Evolutionary conservation across 2,329 filamentous ascomycete genomes (phyloP).

Genomic region (Paecilomyces dactylethromorphus): DNA sequence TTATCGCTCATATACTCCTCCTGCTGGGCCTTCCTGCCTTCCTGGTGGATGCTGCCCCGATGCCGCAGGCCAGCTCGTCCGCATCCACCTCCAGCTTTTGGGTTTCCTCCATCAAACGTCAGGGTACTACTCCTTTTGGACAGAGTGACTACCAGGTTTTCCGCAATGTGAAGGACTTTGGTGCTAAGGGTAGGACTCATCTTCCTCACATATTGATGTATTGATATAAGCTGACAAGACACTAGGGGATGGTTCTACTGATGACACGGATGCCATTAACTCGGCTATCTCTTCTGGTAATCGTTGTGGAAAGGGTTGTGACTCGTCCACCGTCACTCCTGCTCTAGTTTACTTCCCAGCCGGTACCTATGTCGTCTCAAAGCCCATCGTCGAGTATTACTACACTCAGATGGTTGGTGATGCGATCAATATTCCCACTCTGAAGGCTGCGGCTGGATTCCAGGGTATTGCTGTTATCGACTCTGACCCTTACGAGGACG

Average conservation of each 20-base stretch:
- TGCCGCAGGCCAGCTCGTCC: conserved; percentile 10
- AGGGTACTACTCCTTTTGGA: conserved; percentile 62
- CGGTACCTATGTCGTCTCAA: conserved; percentile 76
- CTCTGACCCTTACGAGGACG: conserved; percentile 69
- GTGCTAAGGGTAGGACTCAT: conserved; percentile 58
- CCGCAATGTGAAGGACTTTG: conserved; percentile 71
- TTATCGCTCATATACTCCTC: conserved; percentile 24
- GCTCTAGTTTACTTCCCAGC: conserved; percentile 88
- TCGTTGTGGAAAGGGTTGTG: conserved; percentile 74
- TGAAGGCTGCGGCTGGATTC: conserved; percentile 70
- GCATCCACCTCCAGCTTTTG: conserved; percentile 54
- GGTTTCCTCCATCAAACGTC: conserved; percentile 62
- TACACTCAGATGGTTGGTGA: conserved; percentile 92
- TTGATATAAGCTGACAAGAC: conserved; percentile 13
- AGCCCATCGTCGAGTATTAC: conserved; percentile 77
- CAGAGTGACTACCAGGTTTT: conserved; percentile 60
- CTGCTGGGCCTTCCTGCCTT: conserved; percentile 21
- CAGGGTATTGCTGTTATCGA: conserved; percentile 84
- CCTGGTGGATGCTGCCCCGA: conserved; percentile 26
- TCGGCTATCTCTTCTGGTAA: conserved; percentile 67
- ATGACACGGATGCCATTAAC: conserved; percentile 89
- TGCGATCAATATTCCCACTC: conserved; percentile 60
- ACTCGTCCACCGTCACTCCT: conserved; percentile 75
- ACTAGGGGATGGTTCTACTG: conserved; percentile 58
- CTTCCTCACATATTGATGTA: not conserved